Conservation (phyloP, 805 yeast species). For the Ogataea chonburiensis region DNA sequence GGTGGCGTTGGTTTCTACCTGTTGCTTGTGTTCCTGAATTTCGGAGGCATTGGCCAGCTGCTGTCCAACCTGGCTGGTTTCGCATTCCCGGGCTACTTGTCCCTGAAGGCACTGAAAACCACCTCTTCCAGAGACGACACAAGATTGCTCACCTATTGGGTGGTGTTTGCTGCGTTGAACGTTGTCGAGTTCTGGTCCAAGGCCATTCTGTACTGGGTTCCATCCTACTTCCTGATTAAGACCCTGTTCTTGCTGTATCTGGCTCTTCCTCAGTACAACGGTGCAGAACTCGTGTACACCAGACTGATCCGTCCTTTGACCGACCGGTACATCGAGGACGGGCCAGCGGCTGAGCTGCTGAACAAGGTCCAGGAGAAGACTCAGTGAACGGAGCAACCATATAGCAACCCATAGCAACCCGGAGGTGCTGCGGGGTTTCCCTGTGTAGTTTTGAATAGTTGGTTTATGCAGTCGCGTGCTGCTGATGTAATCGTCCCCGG, state of each 20-base stretch:
- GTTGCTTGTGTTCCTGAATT: conserved; percentile 76
- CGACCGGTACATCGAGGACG: conserved; percentile 37
- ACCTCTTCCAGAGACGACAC: conserved; percentile 72
- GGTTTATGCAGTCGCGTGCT: no score
- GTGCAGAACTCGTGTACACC: conserved; percentile 73
- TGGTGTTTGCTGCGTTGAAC: conserved; percentile 89
- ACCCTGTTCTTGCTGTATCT: conserved; percentile 83
- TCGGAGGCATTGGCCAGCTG: conserved; percentile 94
- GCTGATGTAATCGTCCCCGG: no score
- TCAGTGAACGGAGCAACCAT: no score
- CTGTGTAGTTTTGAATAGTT: no score
- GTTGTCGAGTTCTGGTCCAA: conserved; percentile 95
- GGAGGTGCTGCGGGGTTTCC: no score
- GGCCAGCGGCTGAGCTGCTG: conserved; percentile 38
- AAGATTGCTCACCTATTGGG: conserved; percentile 93
- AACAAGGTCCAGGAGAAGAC: conserved; percentile 49
- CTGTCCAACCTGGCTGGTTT: conserved; percentile 91
- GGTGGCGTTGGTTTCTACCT: conserved; percentile 67
- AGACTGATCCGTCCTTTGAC: conserved; percentile 66
- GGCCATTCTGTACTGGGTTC: conserved; percentile 91
- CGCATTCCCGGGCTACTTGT: conserved; percentile 84
- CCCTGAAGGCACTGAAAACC: conserved; percentile 81
- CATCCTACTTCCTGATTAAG: conserved; percentile 94
- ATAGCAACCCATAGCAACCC: no score
- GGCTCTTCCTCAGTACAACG: conserved; percentile 84